Evolutionary conservation across 83 land plant genomes (phyloP), one percentile per base, ranked within the genome.

Genomic region (Diphasiastrum complanatum): DNA sequence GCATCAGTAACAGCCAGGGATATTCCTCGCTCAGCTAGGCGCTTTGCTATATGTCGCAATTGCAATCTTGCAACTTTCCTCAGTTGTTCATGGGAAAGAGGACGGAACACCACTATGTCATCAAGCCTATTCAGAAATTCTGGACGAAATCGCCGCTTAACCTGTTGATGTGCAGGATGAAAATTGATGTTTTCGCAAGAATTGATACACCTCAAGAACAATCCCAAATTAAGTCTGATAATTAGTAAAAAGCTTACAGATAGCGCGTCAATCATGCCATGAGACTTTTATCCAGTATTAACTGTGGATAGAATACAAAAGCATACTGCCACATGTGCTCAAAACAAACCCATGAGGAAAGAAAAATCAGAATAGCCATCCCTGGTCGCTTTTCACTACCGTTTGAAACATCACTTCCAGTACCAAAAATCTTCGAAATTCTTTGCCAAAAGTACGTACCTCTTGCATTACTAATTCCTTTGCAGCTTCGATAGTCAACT

Each of bases 31-130:
- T 95, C 91, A 8, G 92, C 96, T 20, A 93, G 84, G 4, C 99
- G 84, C 3, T 58, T 47, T 0, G 99, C 99, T 25, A 93, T 86
- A 57, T 93, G 86, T 66, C 80, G 85, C 96, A 93, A 82, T 60
- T 89, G 99, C 53, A 88, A 30, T 52, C 99, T 83, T 0, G 89
- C 88, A 12, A 93, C 92, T 60, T 84, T 85, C 40, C 81, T 81
- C 23, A 89, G 66, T 30, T 95, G 89, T 2, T 81, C 89, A 48
- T 83, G 92, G 4, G 86, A 77, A 27, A 95, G 83, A 47, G 99
- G 99, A 61, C 86, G 88, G 45, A 95, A 95, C 1, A 95, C 70
- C 24, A 95, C 96, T 35, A 95, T 82, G 70, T 95, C 96, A 68
- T 95, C 99, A 40, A 95, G 75, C 16, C 99, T 47, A 60, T 95